Conservation (phyloP, 2,329 filamentous ascomycete species). For the Zalaria obscura region DNA sequence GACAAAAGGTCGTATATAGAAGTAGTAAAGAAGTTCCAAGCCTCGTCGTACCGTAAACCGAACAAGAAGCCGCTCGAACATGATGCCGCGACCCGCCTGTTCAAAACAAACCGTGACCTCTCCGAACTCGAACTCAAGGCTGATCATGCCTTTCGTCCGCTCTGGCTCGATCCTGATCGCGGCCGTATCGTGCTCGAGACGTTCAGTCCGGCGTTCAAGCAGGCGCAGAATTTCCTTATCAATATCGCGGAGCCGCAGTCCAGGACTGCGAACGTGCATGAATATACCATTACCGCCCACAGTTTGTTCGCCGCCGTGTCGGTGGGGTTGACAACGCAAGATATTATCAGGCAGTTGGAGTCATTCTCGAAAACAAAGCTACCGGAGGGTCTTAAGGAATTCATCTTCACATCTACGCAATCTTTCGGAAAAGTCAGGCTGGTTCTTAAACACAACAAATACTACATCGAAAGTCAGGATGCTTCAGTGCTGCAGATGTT, state of each 20-base stretch:
- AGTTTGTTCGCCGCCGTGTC: conserved; percentile 92
- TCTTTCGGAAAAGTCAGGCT: conserved; percentile 94
- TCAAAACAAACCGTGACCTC: conserved; percentile 56
- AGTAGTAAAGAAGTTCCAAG: conserved; percentile 39
- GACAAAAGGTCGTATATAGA: conserved; percentile 12
- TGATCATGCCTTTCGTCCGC: conserved; percentile 76
- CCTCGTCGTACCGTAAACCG: conserved; percentile 35
- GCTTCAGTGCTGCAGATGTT: conserved; percentile 73
- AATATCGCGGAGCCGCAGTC: conserved; percentile 91
- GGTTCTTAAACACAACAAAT: conserved; percentile 86
- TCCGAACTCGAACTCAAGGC: conserved; percentile 70
- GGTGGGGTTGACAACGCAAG: conserved; percentile 74
- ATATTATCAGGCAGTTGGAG: conserved; percentile 83
- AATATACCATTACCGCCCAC: conserved; percentile 83
- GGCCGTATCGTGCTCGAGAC: conserved; percentile 87
- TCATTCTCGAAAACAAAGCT: conserved; percentile 79
- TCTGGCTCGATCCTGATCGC: conserved; percentile 84
- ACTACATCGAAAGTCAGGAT: conserved; percentile 86
- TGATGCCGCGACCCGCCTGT: conserved; percentile 41
- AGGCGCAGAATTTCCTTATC: conserved; percentile 87
- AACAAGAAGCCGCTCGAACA: conserved; percentile 26
- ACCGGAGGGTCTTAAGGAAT: conserved; percentile 64
- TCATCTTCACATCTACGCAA: conserved; percentile 70
- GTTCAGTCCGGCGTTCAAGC: conserved; percentile 73
- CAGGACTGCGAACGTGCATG: conserved; percentile 78